Evolutionary conservation across 2,329 filamentous ascomycete genomes (phyloP).

Genomic region (Aspergillus hortae): DNA sequence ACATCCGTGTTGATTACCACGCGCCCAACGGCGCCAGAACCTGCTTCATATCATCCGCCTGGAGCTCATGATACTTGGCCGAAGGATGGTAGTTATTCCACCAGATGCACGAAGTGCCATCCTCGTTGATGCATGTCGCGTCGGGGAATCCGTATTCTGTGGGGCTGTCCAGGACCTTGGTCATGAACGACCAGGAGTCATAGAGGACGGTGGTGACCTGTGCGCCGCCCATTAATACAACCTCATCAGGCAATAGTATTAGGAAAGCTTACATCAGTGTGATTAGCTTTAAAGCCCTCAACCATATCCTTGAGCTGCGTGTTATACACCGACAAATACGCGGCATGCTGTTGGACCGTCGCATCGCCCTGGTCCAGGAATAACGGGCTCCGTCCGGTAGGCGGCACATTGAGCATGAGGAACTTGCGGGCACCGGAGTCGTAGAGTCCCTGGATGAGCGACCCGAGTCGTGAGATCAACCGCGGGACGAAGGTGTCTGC

Average conservation of each 20-base stretch:
- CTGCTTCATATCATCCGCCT: conserved; percentile 29
- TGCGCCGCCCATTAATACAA: background rate
- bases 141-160: conserved; percentile 23
- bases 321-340: conserved; percentile 25
- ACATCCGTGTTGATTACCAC: conserved; percentile 17
- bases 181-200: conserved; percentile 30
- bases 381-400: conserved; percentile 28
- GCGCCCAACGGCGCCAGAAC: conserved; percentile 17
- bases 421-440: conserved; percentile 56
- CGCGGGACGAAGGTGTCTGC: conserved; percentile 27
- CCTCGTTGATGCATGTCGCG: conserved; percentile 25
- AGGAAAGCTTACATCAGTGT: conserved; percentile 20
- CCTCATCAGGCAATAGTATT: background rate
- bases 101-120: conserved; percentile 29
- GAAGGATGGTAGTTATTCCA: conserved; percentile 33
- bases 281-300: conserved; percentile 12
- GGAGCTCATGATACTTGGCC: conserved; percentile 25
- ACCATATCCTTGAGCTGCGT: conserved; percentile 20
- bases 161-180: conserved; percentile 24
- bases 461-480: conserved; percentile 46
- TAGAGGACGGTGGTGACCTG: conserved; percentile 26
- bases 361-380: conserved; percentile 18
- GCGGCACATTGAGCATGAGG: conserved; percentile 57
- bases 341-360: conserved; percentile 15
- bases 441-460: conserved; percentile 48